Evolutionary conservation across 768 basidiomycete species (phyloP).

Genomic region (Auriscalpium orientale): DNA sequence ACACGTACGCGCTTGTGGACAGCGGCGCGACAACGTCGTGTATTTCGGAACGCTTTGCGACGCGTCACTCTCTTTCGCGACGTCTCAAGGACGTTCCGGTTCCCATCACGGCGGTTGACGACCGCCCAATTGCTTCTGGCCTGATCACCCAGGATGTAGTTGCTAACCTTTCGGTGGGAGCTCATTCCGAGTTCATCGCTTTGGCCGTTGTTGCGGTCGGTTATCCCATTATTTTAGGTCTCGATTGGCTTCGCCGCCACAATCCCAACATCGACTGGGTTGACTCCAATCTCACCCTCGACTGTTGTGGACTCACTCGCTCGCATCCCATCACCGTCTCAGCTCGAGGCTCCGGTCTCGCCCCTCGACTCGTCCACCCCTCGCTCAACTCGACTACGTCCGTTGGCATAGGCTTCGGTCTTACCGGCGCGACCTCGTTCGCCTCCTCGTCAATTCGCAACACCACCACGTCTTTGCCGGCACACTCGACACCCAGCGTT

Average conservation of each 20-base stretch:
- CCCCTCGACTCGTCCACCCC: conserved; percentile 10
- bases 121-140: conserved; percentile 32
- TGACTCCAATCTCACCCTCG: conserved; percentile 20
- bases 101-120: conserved; percentile 30
- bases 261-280: conserved; percentile 31
- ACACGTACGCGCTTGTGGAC: conserved; percentile 31
- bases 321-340: conserved; percentile 14
- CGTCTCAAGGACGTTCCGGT: conserved; percentile 23
- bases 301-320: conserved; percentile 14
- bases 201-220: conserved; percentile 26
- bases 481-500: background rate
- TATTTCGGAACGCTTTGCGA: conserved; percentile 28
- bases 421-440: conserved; percentile 2
- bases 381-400: background rate
- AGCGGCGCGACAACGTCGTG: conserved; percentile 29
- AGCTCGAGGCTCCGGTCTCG: conserved; percentile 23
- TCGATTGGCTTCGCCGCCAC: conserved; percentile 30
- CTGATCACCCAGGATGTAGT: conserved; percentile 32
- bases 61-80: conserved; percentile 26
- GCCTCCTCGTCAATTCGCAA: background rate
- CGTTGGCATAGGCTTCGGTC: conserved; percentile 18
- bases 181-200: conserved; percentile 23
- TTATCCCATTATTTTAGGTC: conserved; percentile 29
- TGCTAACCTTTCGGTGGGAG: conserved; percentile 18
- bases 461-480: background rate